These are phyloP conservation scores for Cladosporium sp. DNA, from an alignment of 2,329 filamentous ascomycete genomes.

Conservation along the genomic window DNA sequence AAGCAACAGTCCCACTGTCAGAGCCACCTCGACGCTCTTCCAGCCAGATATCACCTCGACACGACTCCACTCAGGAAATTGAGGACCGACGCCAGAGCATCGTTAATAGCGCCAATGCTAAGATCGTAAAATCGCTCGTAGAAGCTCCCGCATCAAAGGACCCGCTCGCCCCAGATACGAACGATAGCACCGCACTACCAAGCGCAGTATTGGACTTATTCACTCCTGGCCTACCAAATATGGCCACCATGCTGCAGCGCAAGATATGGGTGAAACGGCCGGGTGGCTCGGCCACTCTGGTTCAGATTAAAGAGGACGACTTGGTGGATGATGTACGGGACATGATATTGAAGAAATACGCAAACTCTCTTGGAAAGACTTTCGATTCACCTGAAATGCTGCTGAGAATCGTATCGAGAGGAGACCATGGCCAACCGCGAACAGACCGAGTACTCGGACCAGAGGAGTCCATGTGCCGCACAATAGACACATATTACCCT, in stretches of 20 bases:
- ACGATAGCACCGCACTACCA: constrained; percentile 33
- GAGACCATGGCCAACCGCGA: constrained; percentile 32
- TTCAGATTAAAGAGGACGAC: constrained; percentile 82
- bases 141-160: constrained; percentile 41
- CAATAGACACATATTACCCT: constrained; percentile 79
- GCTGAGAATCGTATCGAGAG: constrained; percentile 71
- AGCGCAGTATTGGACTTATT: constrained; percentile 35
- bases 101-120: constrained; percentile 42
- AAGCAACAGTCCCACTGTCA: not conserved
- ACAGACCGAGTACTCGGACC: constrained; percentile 72
- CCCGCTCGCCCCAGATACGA: constrained; percentile 29
- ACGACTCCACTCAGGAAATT: not conserved
- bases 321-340: constrained; percentile 94
- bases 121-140: constrained; percentile 55
- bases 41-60: constrained; percentile 18
- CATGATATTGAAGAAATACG: constrained; percentile 88
- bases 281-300: constrained; percentile 79
- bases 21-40: constrained; percentile 4
- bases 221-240: constrained; percentile 30
- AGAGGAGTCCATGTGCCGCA: constrained; percentile 78
- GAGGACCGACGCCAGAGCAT: constrained; percentile 40
- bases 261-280: constrained; percentile 96
- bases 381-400: constrained; percentile 91
- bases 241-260: constrained; percentile 50
- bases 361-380: constrained; percentile 82